A percentile compares a stretch with the other conserved stretches of the same genome.
Evolutionary conservation across 257 asterid species (phyloP).

Genomic region (Solanum infundibuliforme): DNA sequence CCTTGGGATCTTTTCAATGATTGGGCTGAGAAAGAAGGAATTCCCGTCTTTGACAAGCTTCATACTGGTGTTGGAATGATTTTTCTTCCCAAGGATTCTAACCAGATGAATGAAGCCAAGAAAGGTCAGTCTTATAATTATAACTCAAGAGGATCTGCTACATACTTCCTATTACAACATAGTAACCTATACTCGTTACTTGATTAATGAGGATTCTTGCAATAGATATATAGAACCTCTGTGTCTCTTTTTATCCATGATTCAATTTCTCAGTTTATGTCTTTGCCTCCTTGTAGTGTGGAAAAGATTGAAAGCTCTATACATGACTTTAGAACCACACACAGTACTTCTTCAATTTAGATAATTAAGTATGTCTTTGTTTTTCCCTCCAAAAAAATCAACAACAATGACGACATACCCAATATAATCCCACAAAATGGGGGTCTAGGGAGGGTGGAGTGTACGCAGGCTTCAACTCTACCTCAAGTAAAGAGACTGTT

Average conservation of each 20-base stretch:
- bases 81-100: conserved; percentile 79
- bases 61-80: conserved; percentile 97
- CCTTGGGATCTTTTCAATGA: conserved; percentile 89
- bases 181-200: background rate
- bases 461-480: background rate
- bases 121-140: conserved; percentile 34
- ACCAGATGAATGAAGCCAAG: conserved; percentile 56
- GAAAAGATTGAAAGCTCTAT: background rate
- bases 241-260: background rate
- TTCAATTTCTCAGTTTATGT: background rate
- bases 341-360: background rate
- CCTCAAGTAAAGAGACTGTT: background rate
- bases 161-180: background rate
- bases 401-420: background rate
- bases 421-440: background rate
- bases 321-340: background rate
- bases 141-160: background rate
- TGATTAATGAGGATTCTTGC: background rate
- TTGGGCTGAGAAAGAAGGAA: conserved; percentile 86
- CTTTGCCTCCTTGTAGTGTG: background rate
- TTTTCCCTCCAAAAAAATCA: background rate
- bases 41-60: conserved; percentile 48
- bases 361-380: background rate
- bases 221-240: background rate
- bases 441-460: background rate